Evolutionary conservation across 1,284 basidiomycete species (phyloP), one percentile per base, ranked within the genome.

Genomic region (Sporisorium scitamineum): DNA sequence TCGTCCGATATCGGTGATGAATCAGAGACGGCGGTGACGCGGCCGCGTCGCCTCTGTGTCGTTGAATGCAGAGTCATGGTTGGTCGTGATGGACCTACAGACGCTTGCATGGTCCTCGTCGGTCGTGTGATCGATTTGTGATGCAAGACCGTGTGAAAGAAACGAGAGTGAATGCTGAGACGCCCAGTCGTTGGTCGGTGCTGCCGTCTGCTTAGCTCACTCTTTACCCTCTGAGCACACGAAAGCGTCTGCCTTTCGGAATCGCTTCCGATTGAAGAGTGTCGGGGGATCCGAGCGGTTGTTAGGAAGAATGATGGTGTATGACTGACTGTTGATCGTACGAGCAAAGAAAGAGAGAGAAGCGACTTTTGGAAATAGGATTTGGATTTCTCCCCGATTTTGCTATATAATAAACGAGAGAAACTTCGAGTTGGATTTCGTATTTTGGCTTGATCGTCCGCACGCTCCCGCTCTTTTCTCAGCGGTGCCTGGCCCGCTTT

Each of bases 11-110:
- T 16, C 20, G 39, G 29, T 16, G 61, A 24, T n/a, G 54, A 20
- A 9, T n/a, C n/a, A n/a, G 29, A 27, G 16, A n/a, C 6, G 31
- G 16, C 16, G 13, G 10, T 31, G 37, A 13, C 20, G 27, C 13
- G 26, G 44, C 50, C 37, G 9, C 11, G n/a, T 18, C 37, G 54
- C n/a, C 39, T 63, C 18, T 31, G 13, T 32, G 39, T 27, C 16
- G 57, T n/a, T n/a, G n/a, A n/a, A 20, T 11, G 16, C 29, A n/a
- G 57, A 1, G 20, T 32, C 56, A 51, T 32, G 14, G n/a, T 37
- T 16, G 44, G 27, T 45, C 55, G 53, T 55, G 66, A 69, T 52
- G 56, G 61, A 22, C 61, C 60, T 34, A 52, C 66, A 22, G 27
- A 18, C 1, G 55, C 39, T 32, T 24, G 34, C 55, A 59, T 59